Evolutionary conservation across 768 basidiomycete species (phyloP).

Genomic region (Phylloporus sp.): DNA sequence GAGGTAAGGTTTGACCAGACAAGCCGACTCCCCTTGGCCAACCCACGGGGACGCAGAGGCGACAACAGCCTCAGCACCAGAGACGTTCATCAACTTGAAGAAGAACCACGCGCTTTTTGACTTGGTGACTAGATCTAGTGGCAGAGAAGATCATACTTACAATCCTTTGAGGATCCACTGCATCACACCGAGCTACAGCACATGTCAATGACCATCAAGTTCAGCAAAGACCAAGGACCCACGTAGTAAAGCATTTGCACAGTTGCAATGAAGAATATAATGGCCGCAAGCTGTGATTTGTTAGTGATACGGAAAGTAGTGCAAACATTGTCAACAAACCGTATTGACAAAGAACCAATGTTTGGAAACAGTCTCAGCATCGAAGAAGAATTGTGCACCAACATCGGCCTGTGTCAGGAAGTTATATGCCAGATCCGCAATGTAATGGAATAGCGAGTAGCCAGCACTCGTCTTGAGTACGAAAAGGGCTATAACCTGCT

Average conservation of each 20-base stretch:
- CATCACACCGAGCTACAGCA: constrained; percentile 67
- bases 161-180: constrained; percentile 89
- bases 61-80: constrained; percentile 93
- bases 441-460: constrained; percentile 78
- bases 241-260: constrained; percentile 86
- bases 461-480: constrained; percentile 83
- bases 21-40: constrained; percentile 86
- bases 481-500: constrained; percentile 84
- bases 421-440: constrained; percentile 75
- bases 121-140: background rate
- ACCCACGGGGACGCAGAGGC: constrained; percentile 93
- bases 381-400: constrained; percentile 83
- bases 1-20: constrained; percentile 79
- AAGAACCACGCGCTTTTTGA: constrained; percentile 78
- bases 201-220: background rate
- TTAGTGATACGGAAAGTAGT: constrained; percentile 14
- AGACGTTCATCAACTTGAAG: constrained; percentile 86
- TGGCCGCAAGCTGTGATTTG: constrained; percentile 51
- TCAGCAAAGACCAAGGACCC: background rate
- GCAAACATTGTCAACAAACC: constrained; percentile 34
- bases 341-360: constrained; percentile 86
- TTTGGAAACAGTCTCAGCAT: constrained; percentile 53
- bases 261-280: constrained; percentile 93
- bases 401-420: constrained; percentile 64
- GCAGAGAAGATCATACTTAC: constrained; percentile 35